Base-by-base conservation (phyloP, 345 rosid genomes). In the Cardamine occulta region DNA sequence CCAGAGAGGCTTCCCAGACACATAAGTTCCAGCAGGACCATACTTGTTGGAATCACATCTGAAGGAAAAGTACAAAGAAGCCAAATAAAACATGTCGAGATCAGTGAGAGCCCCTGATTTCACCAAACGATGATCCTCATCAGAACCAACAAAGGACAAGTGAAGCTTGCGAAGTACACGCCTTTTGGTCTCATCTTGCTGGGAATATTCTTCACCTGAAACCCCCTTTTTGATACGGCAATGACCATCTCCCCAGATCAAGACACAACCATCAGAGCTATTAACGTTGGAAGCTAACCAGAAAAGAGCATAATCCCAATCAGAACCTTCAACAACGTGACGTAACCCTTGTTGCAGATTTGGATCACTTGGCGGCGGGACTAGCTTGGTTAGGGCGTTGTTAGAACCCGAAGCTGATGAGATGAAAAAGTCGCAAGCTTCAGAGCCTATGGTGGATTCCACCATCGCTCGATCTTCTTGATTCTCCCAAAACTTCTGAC, bases 221-320 rank as follows among this genome's bases (percentile, higher is more conserved):
- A 67, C 78, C 6, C 82, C 81, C 40, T 48, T 74, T 12, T 55
- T 39, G 79, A 28, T 68, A 75, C 80, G 81, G 70, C 84, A 90
- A 79, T 83, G 83, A 14, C 99, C 98, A 78, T 91, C 97, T 23
- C 96, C 96, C 96, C 96, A 94, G 29, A 80, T 72, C 86, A 94
- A 83, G 74, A 87, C 69, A 19, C 85, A 75, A 31, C 88, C 97
- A 14, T 90, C 93, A 4, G 96, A 85, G 80, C 81, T 88, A 70
- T 82, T 87, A 54, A 85, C 79, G 66, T 79, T 80, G 0, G 85
- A 83, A 2, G 81, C 87, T 13, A 78, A 69, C 97, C 97, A 95
- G 82, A 86, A 89, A 71, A 92, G 81, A 3, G 87, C 89, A 57
- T 95, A 89, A 62, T 85, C 91, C 99, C 97, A 92, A 74, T 83